Evolutionary conservation across 2,329 filamentous ascomycete species (phyloP), one percentile per base, ranked within the genome.

Genomic region (Pyrenochaeta sp.): DNA sequence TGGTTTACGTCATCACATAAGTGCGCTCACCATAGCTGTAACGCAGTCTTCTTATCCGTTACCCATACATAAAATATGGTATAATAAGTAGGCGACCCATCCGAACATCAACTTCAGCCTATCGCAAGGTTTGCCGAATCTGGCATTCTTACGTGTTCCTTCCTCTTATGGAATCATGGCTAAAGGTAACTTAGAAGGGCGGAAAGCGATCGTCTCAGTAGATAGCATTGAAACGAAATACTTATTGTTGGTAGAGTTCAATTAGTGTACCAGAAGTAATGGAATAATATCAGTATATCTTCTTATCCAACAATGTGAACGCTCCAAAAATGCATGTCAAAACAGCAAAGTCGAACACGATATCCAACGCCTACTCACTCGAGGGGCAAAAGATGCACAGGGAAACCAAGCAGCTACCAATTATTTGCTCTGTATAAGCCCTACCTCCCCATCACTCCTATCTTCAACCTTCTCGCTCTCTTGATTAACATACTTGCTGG

Each of bases 401-500:
- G 19, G n/a, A 24, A 3, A 32, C 25, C 25, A 32, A 25, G 27
- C 3, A 10, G 12, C 12, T 1, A 24, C 4, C 28, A 4, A 28
- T 54, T 37, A 60, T 9, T 48, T 47, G 13, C 19, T 28, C 22
- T 52, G 15, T 2, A 50, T 52, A 3, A 50, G 12, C 9, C 32
- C 56, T 45, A 52, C 32, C 28, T 62, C 58, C 13, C 55, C 50
- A 34, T 47, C 54, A n/a, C 59, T 54, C 36, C 53, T 54, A 0
- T 52, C 34, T n/a, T 50, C 54, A 24, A 22, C 10, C 40, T 57
- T 59, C n/a, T 40, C 42, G 2, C 22, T 50, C 32, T 59, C 44
- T 24, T 57, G 32, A 1, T 51, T 49, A 1, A 70, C 62, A 50
- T 72, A 71, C 27, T 61, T 64, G 3, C 59, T 54, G 5, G 71